These are phyloP conservation scores for Botrytis pseudocinerea DNA, from an alignment of 2,329 filamentous ascomycete species.

Conservation along the genomic window DNA sequence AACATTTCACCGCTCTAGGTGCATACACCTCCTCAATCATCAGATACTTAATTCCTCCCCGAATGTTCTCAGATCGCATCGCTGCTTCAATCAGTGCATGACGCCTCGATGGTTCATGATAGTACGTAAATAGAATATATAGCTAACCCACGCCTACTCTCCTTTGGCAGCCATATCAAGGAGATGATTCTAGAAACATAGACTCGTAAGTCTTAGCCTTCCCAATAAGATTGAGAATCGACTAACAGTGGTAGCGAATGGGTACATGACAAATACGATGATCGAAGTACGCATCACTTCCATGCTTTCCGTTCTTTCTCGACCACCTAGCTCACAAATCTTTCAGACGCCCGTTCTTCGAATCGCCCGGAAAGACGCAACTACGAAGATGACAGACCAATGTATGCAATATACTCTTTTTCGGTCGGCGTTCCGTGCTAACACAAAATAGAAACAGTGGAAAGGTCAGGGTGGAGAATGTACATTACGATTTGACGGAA, in stretches of 20 bases:
- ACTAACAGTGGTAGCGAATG: conserved; percentile 64
- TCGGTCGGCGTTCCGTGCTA: neutral
- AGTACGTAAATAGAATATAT: conserved; percentile 46
- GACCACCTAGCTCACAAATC: conserved; percentile 31
- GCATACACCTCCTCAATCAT: conserved; percentile 43
- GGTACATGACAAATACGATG: conserved; percentile 90
- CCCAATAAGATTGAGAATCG: neutral
- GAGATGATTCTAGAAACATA: conserved; percentile 62
- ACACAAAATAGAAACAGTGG: conserved; percentile 55
- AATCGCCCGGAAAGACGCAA: conserved; percentile 20
- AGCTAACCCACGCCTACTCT: conserved; percentile 48
- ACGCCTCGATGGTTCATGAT: conserved; percentile 40
- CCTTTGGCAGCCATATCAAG: conserved; percentile 57
- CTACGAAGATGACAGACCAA: conserved; percentile 6
- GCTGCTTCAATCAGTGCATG: conserved; percentile 37
- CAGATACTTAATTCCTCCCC: conserved; percentile 36
- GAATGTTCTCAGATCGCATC: conserved; percentile 43
- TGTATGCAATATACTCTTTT: conserved; percentile 9
- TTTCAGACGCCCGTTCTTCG: conserved; percentile 32
- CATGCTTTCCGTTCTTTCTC: conserved; percentile 7
- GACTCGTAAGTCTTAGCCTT: conserved; percentile 59
- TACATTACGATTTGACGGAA: conserved; percentile 89
- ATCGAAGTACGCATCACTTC: conserved; percentile 53
- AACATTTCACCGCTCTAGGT: conserved; percentile 35
- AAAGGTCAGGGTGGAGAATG: conserved; percentile 81